Evolutionary conservation across 306 rosid genomes (phyloP).

Genomic region (Spatholobus suberectus): DNA sequence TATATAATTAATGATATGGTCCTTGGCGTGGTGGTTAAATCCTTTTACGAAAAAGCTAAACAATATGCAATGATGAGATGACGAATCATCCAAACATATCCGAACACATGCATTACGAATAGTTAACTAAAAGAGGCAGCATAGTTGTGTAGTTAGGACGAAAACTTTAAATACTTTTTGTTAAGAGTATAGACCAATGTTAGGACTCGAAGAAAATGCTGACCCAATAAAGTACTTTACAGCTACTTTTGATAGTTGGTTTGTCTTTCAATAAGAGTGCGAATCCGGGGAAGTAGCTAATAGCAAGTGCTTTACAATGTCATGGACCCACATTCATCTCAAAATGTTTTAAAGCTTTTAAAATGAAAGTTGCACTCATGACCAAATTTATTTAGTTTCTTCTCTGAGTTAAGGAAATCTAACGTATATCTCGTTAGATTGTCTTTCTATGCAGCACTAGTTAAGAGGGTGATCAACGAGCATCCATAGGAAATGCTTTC

Average conservation of each 20-base stretch:
- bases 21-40: not conserved
- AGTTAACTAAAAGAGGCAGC: constrained; percentile 12
- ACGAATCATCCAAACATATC: constrained; percentile 23
- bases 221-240: constrained; percentile 25
- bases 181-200: not conserved
- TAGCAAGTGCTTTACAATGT: constrained; percentile 46
- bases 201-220: constrained; percentile 15
- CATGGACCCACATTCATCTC: not conserved
- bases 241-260: constrained; percentile 43
- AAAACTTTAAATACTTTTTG: not conserved
- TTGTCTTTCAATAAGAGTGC: constrained; percentile 37
- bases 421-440: constrained; percentile 3
- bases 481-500: not conserved
- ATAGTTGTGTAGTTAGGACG: constrained; percentile 7
- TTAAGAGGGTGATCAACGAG: not conserved
- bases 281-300: constrained; percentile 9
- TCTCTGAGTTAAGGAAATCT: not conserved
- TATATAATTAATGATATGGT: not conserved
- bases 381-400: constrained; percentile 24
- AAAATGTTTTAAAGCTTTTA: constrained; percentile 14
- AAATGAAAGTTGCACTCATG: constrained; percentile 33
- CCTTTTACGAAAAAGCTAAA: not conserved
- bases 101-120: constrained; percentile 9
- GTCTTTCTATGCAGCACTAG: not conserved
- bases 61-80: constrained; percentile 34